Evolutionary conservation across 345 rosid species (phyloP), one percentile per base, ranked within the genome.

Genomic region (Linum tenue): DNA sequence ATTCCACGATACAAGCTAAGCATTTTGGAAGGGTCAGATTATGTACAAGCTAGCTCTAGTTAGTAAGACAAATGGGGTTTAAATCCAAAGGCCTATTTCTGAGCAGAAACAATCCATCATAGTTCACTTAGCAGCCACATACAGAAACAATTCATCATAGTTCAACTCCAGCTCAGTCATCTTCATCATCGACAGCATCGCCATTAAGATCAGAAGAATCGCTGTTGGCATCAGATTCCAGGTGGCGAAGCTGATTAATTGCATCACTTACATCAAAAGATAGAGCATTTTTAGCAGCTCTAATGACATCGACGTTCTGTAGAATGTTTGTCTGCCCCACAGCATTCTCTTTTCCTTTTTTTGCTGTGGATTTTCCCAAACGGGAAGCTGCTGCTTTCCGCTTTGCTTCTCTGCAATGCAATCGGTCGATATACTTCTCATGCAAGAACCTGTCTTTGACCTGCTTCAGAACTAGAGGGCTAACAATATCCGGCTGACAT

Each of bases 331-430:
- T 3, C 66, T 70, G 75, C 43, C 44, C 63, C 11, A 17, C 55
- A 7, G n/a, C 55, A 66, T 81, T 83, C 76, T 87, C 90, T 77
- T 85, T 79, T 37, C 83, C 78, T 1, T 85, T 79, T 37, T 82
- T 77, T 1, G 60, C 16, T 50, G 67, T 14, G 7, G 37, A 41
- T 53, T 50, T 69, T 63, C 60, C 71, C 10, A 51, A 66, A 38
- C 73, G 67, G 53, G 42, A 69, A 57, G 67, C 66, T 50, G 71
- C 83, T 3, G 83, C 76, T 70, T 77, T 84, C 79, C 98, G 78
- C 78, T 82, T 87, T 51, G 91, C 95, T 64, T 92, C 98, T 78
- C 98, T 82, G 61, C 42, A 44, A 70, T 85, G 91, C 48, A 88
- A 78, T 59, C 78, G 87, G 69, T 90, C 92, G 7, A 86, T 86